Base-by-base conservation (phyloP, 2,329 filamentous ascomycete species). In the Keithomyces neogunnii region DNA sequence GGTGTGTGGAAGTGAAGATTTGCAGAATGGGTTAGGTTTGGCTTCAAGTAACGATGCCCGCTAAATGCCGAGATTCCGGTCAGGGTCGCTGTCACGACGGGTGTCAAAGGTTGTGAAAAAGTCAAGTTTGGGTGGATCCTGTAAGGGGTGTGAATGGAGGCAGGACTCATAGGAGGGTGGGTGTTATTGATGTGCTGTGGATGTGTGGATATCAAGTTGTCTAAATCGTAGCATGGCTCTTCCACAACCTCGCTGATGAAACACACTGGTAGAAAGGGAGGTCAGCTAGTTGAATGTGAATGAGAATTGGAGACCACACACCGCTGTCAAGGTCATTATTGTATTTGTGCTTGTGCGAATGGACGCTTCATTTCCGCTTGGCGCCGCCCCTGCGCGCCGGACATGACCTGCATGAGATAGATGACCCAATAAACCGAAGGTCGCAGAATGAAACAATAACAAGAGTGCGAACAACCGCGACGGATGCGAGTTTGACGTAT, bases 101-200 rank as follows among this genome's bases (percentile, higher is more conserved):
- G 28, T 36, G 47, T 48, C 47, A 39, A 48, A 40, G 36, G 47
- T 42, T 48, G 47, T 28, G 36, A 11, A 42, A 48, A 48, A 39
- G 47, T 36, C 47, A 48, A 40, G 47, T 48, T 10, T 10, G 3
- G 28, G 47, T 48, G 47, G 47, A 48, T 32, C 36, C 11, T 11
- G 36, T 10, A 19, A 28, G 19, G 36, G 36, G 45, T 5, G 26
- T 28, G 40, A 26, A 8, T 7, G 28, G 10, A 10, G 19, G 19
- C 39, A 2, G 39, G 28, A 42, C 5, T n/a, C 33, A 3, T 6
- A 4, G 26, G 26, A 39, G 2, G 6, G 33, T 39, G 33, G 33
- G 39, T 5, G 29, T 19, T 19, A 19, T 19, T 19, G 19, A 19
- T 19, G 19, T 19, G 19, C 19, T 19, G 19, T 19, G 19, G 19